phyloP scores from a whole-genome alignment of 164 flowering plant species.

The Berberis vulgaris region DNA sequence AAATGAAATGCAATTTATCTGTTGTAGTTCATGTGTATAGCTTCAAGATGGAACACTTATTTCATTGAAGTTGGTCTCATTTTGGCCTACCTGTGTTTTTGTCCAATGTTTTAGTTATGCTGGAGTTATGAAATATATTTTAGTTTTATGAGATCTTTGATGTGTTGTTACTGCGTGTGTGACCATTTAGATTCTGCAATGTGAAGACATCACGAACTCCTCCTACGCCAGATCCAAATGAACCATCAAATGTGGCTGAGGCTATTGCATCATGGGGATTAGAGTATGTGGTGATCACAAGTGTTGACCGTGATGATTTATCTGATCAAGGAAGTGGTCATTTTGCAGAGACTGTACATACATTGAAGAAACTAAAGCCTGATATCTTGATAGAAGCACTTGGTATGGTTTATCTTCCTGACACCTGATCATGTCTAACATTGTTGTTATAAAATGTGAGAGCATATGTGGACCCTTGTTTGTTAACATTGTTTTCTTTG shows the following conservation, averaged over 20 bases:
- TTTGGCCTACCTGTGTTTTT: neutral
- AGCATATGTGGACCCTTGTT: too few relatives aligned
- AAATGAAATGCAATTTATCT: too few relatives aligned
- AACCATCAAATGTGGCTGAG: conserved; percentile 89
- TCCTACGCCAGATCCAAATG: conserved; percentile 94
- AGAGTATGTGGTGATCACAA: conserved; percentile 95
- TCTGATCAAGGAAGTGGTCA: conserved; percentile 95
- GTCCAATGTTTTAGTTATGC: neutral
- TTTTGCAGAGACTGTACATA: conserved; percentile 92
- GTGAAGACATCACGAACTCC: conserved; percentile 96
- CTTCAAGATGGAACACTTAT: too few relatives aligned
- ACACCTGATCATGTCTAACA: too few relatives aligned
- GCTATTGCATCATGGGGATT: conserved; percentile 98
- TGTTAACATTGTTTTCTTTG: neutral
- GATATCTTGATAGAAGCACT: conserved; percentile 88
- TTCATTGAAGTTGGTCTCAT: too few relatives aligned
- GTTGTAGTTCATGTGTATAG: too few relatives aligned
- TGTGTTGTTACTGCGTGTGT: neutral
- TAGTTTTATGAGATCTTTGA: neutral
- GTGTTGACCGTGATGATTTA: conserved; percentile 96
- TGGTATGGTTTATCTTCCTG: conserved; percentile 36
- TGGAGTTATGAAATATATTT: neutral
- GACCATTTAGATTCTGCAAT: conserved; percentile 71
- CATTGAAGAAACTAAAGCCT: conserved; percentile 71
- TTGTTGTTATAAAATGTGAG: too few relatives aligned